Conservation (phyloP, 164 flowering plant genomes). For the Akebia trifoliata region DNA sequence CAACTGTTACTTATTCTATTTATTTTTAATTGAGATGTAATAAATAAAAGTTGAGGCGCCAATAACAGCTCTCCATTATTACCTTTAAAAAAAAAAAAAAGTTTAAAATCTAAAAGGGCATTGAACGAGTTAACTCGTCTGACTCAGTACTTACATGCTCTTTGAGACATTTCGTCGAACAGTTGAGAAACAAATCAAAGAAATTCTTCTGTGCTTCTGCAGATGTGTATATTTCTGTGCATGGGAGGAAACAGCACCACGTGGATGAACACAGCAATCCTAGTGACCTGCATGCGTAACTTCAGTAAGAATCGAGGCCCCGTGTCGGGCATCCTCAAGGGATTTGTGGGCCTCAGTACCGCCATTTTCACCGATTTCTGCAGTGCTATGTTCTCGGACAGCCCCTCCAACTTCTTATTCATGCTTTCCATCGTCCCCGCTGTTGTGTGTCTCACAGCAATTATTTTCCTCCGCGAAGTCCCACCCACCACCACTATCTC, state of each 20-base stretch:
- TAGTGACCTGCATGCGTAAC: constrained; percentile 80
- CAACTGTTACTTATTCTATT: too few relatives aligned
- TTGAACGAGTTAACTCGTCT: background rate
- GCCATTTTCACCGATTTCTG: constrained; percentile 85
- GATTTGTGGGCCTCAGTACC: constrained; percentile 79
- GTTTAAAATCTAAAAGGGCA: too few relatives aligned
- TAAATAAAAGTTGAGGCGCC: too few relatives aligned
- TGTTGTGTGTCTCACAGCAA: constrained; percentile 54
- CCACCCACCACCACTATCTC: constrained; percentile 30
- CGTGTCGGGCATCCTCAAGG: constrained; percentile 80
- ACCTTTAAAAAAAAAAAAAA: too few relatives aligned
- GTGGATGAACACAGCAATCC: constrained; percentile 95
- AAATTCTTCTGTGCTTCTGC: background rate
- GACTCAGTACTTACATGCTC: background rate
- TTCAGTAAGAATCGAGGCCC: constrained; percentile 80
- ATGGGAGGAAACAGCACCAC: constrained; percentile 95
- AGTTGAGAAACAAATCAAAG: background rate
- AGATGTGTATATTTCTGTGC: constrained; percentile 82
- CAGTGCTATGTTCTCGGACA: constrained; percentile 53
- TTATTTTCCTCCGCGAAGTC: constrained; percentile 63
- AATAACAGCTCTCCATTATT: too few relatives aligned
- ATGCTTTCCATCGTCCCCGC: constrained; percentile 63
- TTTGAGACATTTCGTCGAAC: constrained; percentile 12
- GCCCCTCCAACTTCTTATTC: constrained; percentile 55
- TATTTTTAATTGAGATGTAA: too few relatives aligned